Evolutionary conservation across 805 yeast species (phyloP).

Genomic region (Candida michaelii): DNA sequence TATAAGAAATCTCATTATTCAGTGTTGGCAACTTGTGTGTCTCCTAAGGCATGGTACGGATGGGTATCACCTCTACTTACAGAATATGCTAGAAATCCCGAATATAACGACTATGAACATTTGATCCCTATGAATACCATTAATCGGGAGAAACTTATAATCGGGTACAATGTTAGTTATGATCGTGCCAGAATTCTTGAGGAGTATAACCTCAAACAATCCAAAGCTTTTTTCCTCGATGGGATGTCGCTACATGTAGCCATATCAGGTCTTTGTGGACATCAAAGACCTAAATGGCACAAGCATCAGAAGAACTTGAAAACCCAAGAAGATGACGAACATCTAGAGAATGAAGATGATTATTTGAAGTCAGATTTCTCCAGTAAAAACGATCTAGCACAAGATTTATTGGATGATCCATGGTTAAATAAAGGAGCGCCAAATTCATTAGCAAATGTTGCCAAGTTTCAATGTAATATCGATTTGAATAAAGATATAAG

Average conservation of each 20-base stretch:
- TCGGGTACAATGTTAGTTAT: conserved; percentile 90
- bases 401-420: conserved; percentile 59
- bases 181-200: conserved; percentile 86
- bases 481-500: conserved; percentile 66
- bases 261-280: conserved; percentile 86
- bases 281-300: conserved; percentile 80
- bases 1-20: conserved; percentile 76
- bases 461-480: conserved; percentile 72
- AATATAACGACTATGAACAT: conserved; percentile 48
- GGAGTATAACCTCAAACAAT: conserved; percentile 67
- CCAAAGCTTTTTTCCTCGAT: conserved; percentile 81
- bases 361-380: conserved; percentile 1
- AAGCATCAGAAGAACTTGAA: conserved; percentile 47
- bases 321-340: conserved; percentile 16
- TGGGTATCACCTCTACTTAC: conserved; percentile 91
- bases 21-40: conserved; percentile 76
- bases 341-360: conserved; percentile 3
- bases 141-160: conserved; percentile 49
- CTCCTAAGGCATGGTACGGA: conserved; percentile 81
- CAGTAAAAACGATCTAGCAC: conserved; percentile 21
- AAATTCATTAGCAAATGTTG: conserved; percentile 79
- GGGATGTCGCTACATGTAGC: conserved; percentile 94
- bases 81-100: conserved; percentile 42
- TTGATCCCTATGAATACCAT: conserved; percentile 71
- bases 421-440: conserved; percentile 80